Conservation (phyloP, 2,329 filamentous ascomycete genomes). For the Aspergillus unguis region DNA sequence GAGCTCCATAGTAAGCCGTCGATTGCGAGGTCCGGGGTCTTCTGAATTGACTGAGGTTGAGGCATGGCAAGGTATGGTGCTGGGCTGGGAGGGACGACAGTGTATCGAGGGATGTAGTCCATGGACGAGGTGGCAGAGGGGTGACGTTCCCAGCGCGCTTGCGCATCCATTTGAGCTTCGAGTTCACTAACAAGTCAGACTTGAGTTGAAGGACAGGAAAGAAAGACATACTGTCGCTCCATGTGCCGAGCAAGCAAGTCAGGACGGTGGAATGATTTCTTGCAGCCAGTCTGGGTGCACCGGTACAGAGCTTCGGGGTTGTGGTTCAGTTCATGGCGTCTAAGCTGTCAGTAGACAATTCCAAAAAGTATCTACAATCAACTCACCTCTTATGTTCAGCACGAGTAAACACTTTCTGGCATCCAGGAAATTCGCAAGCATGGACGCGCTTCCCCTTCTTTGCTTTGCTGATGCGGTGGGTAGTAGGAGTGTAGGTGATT, state of each 20-base stretch:
- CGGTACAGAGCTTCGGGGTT: constrained; percentile 46
- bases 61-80: constrained; percentile 24
- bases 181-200: constrained; percentile 27
- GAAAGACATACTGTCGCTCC: constrained; percentile 44
- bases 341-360: constrained; percentile 15
- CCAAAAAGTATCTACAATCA: not conserved
- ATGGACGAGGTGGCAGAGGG: constrained; percentile 21
- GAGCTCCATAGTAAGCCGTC: constrained; percentile 37
- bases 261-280: constrained; percentile 48
- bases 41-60: constrained; percentile 34
- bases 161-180: constrained; percentile 33
- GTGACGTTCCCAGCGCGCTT: constrained; percentile 26
- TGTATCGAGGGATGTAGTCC: constrained; percentile 24
- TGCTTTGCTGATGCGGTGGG: constrained; percentile 50
- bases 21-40: constrained; percentile 31
- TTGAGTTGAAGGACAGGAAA: too few relatives aligned
- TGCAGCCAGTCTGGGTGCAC: constrained; percentile 44
- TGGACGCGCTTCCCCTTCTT: constrained; percentile 53
- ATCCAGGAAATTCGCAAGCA: constrained; percentile 47
- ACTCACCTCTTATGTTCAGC: constrained; percentile 46
- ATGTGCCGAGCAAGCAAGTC: constrained; percentile 49
- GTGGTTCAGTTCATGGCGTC: constrained; percentile 51
- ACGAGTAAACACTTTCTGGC: constrained; percentile 51
- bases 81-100: constrained; percentile 21
- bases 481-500: constrained; percentile 49